Percentiles rank a stretch among this genome's conserved stretches.
phyloP scores from a whole-genome alignment of 495 filamentous ascomycete genomes.

The Penicillium bialowiezense region DNA sequence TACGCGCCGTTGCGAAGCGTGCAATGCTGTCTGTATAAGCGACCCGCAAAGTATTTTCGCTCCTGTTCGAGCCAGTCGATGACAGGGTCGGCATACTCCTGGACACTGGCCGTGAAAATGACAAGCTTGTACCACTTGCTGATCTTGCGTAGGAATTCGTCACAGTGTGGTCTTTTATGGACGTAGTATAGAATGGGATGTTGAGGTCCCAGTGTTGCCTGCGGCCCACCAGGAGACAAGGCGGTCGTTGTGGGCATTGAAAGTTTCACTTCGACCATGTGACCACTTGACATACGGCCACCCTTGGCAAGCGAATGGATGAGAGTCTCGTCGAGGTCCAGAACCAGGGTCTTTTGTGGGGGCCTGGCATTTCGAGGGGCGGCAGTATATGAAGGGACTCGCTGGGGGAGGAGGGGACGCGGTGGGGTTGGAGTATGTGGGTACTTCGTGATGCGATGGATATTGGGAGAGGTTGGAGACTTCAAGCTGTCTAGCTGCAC shows the following conservation, averaged over 20 bases:
- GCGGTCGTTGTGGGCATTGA: conserved; percentile 59
- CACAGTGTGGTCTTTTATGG: conserved; percentile 94
- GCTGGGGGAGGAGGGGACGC: conserved; percentile 79
- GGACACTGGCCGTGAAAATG: conserved; percentile 93
- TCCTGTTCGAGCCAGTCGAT: conserved; percentile 99
- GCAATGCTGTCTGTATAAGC: conserved; percentile 96
- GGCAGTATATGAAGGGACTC: conserved; percentile 77
- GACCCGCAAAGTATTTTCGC: conserved; percentile 86
- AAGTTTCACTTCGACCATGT: conserved; percentile 98
- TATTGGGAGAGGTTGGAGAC: conserved; percentile 84
- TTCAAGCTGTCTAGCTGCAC: conserved; percentile 56
- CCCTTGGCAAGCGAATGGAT: conserved; percentile 98
- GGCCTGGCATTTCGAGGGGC: conserved; percentile 42
- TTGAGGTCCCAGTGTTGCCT: conserved; percentile 70
- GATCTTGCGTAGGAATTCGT: conserved; percentile 92
- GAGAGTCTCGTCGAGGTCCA: conserved; percentile 94
- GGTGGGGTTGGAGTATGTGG: conserved; percentile 86
- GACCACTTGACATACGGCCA: conserved; percentile 90
- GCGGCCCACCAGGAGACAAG: conserved; percentile 57
- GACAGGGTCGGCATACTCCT: conserved; percentile 97
- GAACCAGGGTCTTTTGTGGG: conserved; percentile 83
- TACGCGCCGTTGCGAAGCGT: conserved; percentile 92
- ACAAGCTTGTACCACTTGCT: conserved; percentile 99
- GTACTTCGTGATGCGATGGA: conserved; percentile 73
- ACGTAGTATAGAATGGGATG: conserved; percentile 99